Evolutionary conservation across 768 basidiomycete genomes (phyloP), one percentile per base, ranked within the genome.

Genomic region (Trametes villosa): DNA sequence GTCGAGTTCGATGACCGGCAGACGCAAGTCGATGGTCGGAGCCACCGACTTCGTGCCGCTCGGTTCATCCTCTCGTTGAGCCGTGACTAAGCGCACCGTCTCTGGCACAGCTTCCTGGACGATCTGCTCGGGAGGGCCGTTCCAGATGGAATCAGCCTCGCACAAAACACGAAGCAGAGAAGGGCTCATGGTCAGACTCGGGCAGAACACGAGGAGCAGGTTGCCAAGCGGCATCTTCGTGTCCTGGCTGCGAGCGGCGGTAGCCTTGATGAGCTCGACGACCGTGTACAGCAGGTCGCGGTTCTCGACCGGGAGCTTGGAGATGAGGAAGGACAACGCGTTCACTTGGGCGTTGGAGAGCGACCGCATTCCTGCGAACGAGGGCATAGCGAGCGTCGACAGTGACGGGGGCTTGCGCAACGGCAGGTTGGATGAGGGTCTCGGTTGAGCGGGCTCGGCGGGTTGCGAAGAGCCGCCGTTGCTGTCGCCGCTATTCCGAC

Each of bases 221-320:
- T 97, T 97, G 72, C 89, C 89, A 65, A 97, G 74, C 2, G 94
- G 92, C 95, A 98, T 98, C 76, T 92, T 93, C 34, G 94, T 98
- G 67, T 86, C 83, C 64, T 81, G 82, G 67, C 81, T 80, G 63
- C 84, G 81, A 56, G 77, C 79, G 0, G 91, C 86, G 15, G 93
- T 95, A 42, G 83, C 85, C 44, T 83, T 85, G 64, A 96, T 89
- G 36, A 97, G 79, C 65, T 92, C 87, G 48, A 86, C 83, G 24
- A 96, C 86, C 13, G 93, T 96, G 47, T 84, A 80, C 36, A 96
- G 78, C n/a, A 96, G 79, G 70, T 94, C 94, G 57, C 87, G 83
- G 67, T 95, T 93, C 71, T 93, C 92, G 60, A 74, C 75, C 0
- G 95, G 94, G 0, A 98, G 78, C 60, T 83, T 82, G 17, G 78